Evolutionary conservation across 768 basidiomycete species (phyloP), one percentile per base, ranked within the genome.

Genomic region (Trametopsis cervina): DNA sequence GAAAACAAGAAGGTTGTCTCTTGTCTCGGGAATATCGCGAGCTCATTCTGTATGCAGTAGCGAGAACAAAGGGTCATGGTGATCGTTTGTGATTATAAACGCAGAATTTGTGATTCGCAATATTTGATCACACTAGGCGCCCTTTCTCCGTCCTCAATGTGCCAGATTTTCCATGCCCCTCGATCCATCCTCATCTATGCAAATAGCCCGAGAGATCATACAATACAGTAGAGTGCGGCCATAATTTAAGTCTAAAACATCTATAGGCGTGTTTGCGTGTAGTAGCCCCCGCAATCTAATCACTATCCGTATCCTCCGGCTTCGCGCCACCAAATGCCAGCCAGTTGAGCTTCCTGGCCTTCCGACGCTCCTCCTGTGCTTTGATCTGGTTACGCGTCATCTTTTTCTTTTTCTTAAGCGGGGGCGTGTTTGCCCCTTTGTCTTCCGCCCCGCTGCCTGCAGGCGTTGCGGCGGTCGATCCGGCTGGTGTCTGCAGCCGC

Each of bases 331-430:
- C 92, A 59, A 77, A 77, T 23, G 74, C 81, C 51, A 95, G 70
- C 92, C 92, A 95, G 47, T 77, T 70, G 50, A 93, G 62, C 70
- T 91, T 90, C 59, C 90, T 76, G 60, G 81, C 61, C 60, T 83
- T 74, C 62, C 89, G 75, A 51, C 94, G 75, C 65, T 93, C 94
- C 64, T 93, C 92, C 65, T 80, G 83, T 4, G 78, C 89, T 67
- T 97, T 97, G 54, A 85, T 21, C 64, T 95, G 89, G 66, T 92
- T 92, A 41, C 89, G 77, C n/a, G 89, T 90, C 63, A 74, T 33
- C 71, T 92, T 95, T 75, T 95, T 95, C 74, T 93, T 94, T 75
- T 85, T 91, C 68, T 73, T 83, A 44, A 71, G 60, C 33, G 70
- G 60, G 35, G 63, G 58, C 22, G 69, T 73, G 10, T 21, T 24